Percentiles rank a stretch among this genome's conserved stretches.
These are phyloP conservation scores for Backusella tarrabulga DNA, from an alignment of 192 early-diverging fungal species.

Conservation along the genomic window DNA sequence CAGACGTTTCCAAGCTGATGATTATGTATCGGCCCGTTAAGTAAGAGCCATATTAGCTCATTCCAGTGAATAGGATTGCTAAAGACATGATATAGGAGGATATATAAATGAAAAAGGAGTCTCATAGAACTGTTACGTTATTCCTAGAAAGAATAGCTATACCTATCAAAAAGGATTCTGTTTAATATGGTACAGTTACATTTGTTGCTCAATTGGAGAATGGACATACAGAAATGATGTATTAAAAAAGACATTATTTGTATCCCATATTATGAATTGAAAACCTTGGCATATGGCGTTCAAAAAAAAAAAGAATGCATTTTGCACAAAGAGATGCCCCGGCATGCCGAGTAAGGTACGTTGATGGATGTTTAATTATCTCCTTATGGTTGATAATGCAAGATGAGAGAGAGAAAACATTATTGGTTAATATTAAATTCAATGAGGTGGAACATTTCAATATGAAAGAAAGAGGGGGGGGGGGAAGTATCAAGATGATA, in stretches of 20 bases:
- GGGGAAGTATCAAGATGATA: too few relatives aligned
- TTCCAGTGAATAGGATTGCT: not conserved
- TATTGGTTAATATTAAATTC: not conserved
- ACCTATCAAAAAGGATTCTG: not conserved
- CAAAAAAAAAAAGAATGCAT: not conserved
- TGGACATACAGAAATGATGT: not conserved
- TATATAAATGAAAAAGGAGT: not conserved
- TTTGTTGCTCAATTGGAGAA: not conserved
- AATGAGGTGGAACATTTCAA: not conserved
- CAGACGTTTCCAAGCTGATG: not conserved
- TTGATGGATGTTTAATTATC: not conserved
- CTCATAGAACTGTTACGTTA: not conserved
- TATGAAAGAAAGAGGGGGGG: too few relatives aligned
- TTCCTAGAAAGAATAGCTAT: not conserved
- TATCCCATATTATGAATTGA: not conserved
- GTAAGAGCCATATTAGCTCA: not conserved
- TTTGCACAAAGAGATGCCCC: not conserved
- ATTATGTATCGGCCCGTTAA: not conserved
- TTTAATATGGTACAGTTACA: not conserved
- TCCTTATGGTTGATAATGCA: conserved; percentile 1
- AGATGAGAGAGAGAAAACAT: not conserved
- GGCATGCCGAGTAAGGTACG: not conserved
- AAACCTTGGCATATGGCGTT: too few relatives aligned
- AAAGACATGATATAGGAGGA: not conserved
- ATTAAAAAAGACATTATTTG: not conserved